Percentiles rank a stretch among this genome's conserved stretches.
Conservation (phyloP, 2,329 filamentous ascomycete genomes). For the Colletotrichum spaethianum region DNA sequence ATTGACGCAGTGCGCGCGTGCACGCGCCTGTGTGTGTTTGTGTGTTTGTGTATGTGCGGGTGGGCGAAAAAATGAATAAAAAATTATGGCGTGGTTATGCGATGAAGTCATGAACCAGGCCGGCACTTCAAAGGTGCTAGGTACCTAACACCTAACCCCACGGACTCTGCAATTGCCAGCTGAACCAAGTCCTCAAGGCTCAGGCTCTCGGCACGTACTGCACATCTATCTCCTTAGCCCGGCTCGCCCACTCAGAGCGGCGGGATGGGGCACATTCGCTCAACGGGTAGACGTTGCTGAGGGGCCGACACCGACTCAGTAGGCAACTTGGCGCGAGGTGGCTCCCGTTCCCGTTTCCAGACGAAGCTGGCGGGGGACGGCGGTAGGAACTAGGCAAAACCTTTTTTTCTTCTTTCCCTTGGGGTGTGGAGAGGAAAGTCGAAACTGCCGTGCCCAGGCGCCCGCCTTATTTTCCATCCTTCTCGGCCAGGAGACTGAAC, state of each 20-base stretch:
- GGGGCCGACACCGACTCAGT: constrained; percentile 30
- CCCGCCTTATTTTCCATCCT: not conserved
- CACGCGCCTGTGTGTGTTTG: not conserved
- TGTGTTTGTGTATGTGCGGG: not conserved
- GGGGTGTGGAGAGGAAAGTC: not conserved
- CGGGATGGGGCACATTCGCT: not conserved
- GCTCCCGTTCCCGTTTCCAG: not conserved
- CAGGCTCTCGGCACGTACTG: not conserved
- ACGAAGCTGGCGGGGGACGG: not conserved
- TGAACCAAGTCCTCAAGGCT: not conserved
- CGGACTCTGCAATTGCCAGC: not conserved
- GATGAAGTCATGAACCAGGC: constrained; percentile 22
- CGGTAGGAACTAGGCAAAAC: not conserved
- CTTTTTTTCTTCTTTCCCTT: not conserved
- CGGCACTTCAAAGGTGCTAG: constrained; percentile 16
- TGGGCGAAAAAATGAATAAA: not conserved
- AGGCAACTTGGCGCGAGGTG: constrained; percentile 31
- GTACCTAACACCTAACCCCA: not conserved
- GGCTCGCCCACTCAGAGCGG: not conserved
- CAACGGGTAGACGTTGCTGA: constrained; percentile 16
- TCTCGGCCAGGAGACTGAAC: not conserved
- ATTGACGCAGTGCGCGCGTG: not conserved
- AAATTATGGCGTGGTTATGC: constrained; percentile 2
- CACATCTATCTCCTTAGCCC: not conserved
- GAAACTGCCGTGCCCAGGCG: not conserved